Evolutionary conservation across 306 rosid species (phyloP).

Genomic region (Glycine soja): DNA sequence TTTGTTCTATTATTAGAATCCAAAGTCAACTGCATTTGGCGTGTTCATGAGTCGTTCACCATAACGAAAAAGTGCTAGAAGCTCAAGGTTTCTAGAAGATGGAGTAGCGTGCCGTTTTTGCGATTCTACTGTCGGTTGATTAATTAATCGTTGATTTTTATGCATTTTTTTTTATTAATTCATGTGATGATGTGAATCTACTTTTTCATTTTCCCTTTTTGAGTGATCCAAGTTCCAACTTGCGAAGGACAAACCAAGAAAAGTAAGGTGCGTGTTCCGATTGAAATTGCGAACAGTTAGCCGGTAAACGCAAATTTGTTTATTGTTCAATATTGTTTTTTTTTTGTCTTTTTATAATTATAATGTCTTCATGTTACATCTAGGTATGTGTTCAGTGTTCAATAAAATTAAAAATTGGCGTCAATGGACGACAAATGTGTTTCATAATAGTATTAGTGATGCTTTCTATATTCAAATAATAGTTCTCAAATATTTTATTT

Average conservation of each 20-base stretch:
- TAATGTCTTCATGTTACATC: no score
- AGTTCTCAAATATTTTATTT: neutral
- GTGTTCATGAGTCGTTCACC: neutral
- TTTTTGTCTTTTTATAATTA: no score
- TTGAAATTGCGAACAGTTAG: neutral
- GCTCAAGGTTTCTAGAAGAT: conserved; percentile 41
- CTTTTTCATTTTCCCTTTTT: neutral
- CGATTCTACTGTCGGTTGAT: conserved; percentile 10
- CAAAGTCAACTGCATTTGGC: conserved; percentile 28
- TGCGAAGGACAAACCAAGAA: neutral
- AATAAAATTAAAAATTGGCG: neutral
- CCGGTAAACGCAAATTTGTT: no score
- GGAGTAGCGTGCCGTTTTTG: neutral
- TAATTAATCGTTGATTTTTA: neutral
- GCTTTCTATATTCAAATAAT: no score
- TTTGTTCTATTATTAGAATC: neutral
- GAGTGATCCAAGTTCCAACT: neutral
- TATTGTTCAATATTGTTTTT: no score
- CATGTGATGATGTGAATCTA: neutral
- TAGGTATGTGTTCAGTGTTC: no score
- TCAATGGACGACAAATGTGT: neutral
- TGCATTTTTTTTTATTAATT: neutral
- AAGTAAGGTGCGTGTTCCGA: neutral
- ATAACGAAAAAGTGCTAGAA: conserved; percentile 46
- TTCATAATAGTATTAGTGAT: no score